Percentiles rank a stretch among this genome's conserved stretches.
Conservation (phyloP, 2,329 filamentous ascomycete species). For the Sporothrix humicola region DNA sequence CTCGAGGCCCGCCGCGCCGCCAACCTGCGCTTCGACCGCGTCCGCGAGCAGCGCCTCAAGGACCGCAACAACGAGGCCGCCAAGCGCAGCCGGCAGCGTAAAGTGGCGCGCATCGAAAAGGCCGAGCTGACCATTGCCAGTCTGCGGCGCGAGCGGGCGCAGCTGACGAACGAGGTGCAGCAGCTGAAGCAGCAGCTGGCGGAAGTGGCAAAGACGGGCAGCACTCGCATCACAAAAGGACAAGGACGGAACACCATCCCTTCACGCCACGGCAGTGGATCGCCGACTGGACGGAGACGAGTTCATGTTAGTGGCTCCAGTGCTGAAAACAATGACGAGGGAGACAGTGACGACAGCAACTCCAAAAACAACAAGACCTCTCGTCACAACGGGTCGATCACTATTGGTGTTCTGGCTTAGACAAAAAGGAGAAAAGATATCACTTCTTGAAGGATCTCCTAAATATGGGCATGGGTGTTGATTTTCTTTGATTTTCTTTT, state of each 20-base stretch:
- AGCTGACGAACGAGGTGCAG: constrained; percentile 28
- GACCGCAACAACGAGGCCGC: constrained; percentile 40
- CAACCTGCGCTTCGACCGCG: constrained; percentile 38
- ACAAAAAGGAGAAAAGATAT: neutral
- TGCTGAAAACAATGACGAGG: neutral
- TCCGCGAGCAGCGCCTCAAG: constrained; percentile 39
- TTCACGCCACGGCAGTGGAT: neutral
- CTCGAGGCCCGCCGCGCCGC: constrained; percentile 34
- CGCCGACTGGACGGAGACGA: neutral
- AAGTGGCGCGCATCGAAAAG: constrained; percentile 37
- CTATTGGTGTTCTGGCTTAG: constrained; percentile 11
- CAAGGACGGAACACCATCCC: neutral
- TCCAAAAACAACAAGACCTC: too few relatives aligned
- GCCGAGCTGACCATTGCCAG: constrained; percentile 34
- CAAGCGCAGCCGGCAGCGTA: constrained; percentile 40
- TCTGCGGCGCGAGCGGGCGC: constrained; percentile 27
- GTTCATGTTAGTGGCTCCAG: neutral
- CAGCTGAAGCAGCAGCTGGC: constrained; percentile 29
- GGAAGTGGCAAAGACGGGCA: neutral
- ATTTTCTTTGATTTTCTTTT: neutral
- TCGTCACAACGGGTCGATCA: neutral
- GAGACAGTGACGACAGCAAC: neutral
- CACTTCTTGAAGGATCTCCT: neutral
- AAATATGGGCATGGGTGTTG: neutral
- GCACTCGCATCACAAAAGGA: neutral